These are phyloP conservation scores for Friedmanniomyces endolithicus DNA, from an alignment of 495 filamentous ascomycete genomes.

Conservation along the genomic window DNA sequence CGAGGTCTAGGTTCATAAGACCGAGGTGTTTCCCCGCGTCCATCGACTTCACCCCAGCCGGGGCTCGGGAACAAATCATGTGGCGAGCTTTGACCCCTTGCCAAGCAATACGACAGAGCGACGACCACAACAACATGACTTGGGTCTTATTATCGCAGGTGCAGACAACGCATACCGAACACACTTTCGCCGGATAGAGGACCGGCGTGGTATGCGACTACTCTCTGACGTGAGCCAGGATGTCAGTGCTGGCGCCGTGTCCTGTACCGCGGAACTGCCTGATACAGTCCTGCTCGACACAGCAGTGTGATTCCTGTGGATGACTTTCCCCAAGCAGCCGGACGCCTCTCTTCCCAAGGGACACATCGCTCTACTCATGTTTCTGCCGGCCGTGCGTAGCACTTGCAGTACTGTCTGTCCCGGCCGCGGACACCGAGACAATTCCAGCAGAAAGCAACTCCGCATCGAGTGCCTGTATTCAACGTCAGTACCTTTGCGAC, in stretches of 20 bases:
- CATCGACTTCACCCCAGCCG: neutral
- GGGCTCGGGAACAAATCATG: too few relatives aligned
- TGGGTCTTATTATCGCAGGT: too few relatives aligned
- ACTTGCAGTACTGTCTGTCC: neutral
- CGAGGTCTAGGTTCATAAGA: neutral
- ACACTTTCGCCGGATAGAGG: too few relatives aligned
- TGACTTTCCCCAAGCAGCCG: neutral
- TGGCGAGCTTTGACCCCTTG: too few relatives aligned
- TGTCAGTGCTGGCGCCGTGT: too few relatives aligned
- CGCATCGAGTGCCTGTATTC: conserved; percentile 2
- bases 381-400: neutral
- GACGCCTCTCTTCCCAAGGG: neutral
- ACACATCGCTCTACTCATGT: neutral
- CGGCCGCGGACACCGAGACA: neutral
- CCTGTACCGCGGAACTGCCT: too few relatives aligned
- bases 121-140: too few relatives aligned
- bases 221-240: too few relatives aligned
- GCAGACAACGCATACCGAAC: too few relatives aligned
- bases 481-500: neutral
- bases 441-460: conserved; percentile 13
- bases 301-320: neutral
- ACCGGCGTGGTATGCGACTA: too few relatives aligned
- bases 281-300: too few relatives aligned
- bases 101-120: too few relatives aligned
- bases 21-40: neutral